phyloP scores from a whole-genome alignment of 1,284 basidiomycete genomes.

The Naganishia albida region DNA sequence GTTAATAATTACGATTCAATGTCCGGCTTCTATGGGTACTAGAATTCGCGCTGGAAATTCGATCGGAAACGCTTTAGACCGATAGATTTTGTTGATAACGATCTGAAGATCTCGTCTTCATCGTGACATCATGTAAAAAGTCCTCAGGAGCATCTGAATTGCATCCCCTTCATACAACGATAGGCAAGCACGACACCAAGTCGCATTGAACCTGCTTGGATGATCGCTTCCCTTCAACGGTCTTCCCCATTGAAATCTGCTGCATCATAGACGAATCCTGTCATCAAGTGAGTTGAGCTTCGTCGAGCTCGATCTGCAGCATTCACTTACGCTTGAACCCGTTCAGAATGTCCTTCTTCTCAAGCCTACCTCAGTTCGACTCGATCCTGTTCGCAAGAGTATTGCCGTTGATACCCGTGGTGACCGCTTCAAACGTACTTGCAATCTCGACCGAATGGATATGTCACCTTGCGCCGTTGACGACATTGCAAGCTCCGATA shows the following conservation, averaged over 20 bases:
- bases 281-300: neutral
- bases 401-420: slow-evolving; percentile 34
- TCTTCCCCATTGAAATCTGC: too few species aligned
- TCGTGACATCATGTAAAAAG: too few species aligned
- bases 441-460: slow-evolving; percentile 36
- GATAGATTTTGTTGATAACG: slow-evolving; percentile 4
- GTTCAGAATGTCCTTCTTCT: slow-evolving; percentile 18
- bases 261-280: neutral
- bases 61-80: neutral
- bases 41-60: slow-evolving; percentile 6
- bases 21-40: neutral
- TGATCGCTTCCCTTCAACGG: too few species aligned
- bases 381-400: slow-evolving; percentile 19
- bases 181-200: neutral
- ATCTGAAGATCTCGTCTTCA: neutral
- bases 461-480: slow-evolving; percentile 33
- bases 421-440: slow-evolving; percentile 33
- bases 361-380: slow-evolving; percentile 20
- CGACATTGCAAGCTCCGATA: slow-evolving; percentile 31
- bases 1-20: neutral
- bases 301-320: neutral
- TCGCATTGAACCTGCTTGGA: too few species aligned
- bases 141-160: neutral
- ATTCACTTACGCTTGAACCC: neutral
- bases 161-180: neutral